Evolutionary conservation across 352 stramenopile genomes (phyloP).

Genomic region (Phytophthora pluvialis): DNA sequence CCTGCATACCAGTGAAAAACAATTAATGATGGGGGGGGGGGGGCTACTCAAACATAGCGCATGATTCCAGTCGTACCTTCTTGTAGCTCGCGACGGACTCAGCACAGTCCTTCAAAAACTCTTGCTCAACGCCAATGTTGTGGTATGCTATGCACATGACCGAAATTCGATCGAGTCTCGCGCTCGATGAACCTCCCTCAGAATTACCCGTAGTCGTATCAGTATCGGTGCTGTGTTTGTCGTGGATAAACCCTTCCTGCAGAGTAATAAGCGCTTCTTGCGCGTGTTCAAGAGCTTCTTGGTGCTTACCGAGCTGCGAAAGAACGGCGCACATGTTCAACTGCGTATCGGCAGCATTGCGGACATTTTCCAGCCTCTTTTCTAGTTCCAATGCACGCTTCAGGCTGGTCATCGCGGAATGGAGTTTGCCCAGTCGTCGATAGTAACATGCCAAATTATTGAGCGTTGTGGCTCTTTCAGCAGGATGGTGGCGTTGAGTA

Average conservation of each 20-base stretch:
- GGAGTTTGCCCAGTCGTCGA: conserved; percentile 86
- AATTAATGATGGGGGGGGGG: background rate
- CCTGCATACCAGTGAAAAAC: conserved; percentile 32
- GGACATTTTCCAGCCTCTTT: conserved; percentile 63
- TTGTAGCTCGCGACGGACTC: conserved; percentile 90
- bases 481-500: conserved; percentile 77
- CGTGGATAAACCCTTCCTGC: conserved; percentile 88
- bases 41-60: background rate
- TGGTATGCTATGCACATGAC: conserved; percentile 96
- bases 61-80: conserved; percentile 46
- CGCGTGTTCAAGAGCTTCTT: conserved; percentile 85
- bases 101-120: conserved; percentile 92
- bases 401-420: conserved; percentile 91
- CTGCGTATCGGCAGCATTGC: conserved; percentile 92
- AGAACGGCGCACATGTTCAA: conserved; percentile 94
- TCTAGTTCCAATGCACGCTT: conserved; percentile 92
- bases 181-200: conserved; percentile 6
- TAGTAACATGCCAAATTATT: conserved; percentile 96
- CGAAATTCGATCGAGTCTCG: conserved; percentile 80
- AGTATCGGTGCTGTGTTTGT: conserved; percentile 14
- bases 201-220: conserved; percentile 2
- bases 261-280: conserved; percentile 90
- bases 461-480: conserved; percentile 88
- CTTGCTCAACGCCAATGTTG: conserved; percentile 95
- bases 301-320: conserved; percentile 88